Conservation (phyloP, 352 stramenopile species). For the Pythium apleroticum region DNA sequence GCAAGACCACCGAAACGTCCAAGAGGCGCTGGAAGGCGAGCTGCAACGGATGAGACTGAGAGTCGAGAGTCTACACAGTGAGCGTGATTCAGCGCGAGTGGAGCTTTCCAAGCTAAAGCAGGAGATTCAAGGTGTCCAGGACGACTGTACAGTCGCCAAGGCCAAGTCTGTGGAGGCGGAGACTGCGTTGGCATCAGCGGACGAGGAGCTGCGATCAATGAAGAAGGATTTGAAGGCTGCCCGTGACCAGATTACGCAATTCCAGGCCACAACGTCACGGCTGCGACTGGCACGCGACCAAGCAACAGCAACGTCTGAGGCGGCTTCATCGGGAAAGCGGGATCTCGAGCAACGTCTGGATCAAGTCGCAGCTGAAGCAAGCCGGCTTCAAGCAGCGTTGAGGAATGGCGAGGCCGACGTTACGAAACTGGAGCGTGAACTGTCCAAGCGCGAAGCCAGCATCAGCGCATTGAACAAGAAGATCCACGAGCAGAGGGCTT, state of each 20-base stretch:
- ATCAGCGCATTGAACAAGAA: background rate
- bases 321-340: background rate
- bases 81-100: background rate
- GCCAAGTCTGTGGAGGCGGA: background rate
- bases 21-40: constrained; percentile 11
- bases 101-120: background rate
- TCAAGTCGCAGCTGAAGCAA: background rate
- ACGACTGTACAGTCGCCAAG: background rate
- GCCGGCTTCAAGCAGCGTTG: background rate
- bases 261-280: background rate
- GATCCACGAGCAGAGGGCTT: background rate
- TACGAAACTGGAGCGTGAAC: background rate
- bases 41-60: background rate
- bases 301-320: background rate
- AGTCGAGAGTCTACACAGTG: background rate
- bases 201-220: background rate
- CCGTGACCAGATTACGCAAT: background rate
- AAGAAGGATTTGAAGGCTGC: constrained; percentile 3
- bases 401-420: background rate
- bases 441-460: background rate
- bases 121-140: background rate
- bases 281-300: background rate
- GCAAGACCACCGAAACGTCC: background rate
- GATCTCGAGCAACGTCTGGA: background rate
- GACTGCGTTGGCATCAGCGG: background rate